A percentile compares a stretch with the other conserved stretches of the same genome.
phyloP scores from a whole-genome alignment of 768 basidiomycete genomes.

The Pleurotus ostreatus region DNA sequence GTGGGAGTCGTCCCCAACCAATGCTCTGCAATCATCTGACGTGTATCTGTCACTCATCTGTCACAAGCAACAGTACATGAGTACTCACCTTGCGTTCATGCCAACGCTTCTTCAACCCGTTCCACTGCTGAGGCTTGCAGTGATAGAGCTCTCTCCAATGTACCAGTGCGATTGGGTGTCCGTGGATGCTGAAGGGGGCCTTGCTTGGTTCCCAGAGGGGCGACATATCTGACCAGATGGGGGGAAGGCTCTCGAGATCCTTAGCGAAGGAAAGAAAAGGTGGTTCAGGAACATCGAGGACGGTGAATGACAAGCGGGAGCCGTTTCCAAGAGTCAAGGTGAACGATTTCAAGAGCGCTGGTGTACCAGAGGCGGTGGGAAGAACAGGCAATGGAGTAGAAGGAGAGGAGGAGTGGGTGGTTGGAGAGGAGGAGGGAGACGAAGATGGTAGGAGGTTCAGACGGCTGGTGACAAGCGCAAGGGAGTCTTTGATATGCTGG shows the following conservation, averaged over 20 bases:
- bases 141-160: constrained; percentile 21
- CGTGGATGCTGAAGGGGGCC: constrained; percentile 17
- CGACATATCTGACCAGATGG: constrained; percentile 24
- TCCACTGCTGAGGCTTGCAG: constrained; percentile 19
- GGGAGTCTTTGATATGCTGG: neutral
- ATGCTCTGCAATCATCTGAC: too few relatives aligned
- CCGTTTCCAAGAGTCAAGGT: neutral
- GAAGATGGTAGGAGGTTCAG: neutral
- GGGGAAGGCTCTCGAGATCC: constrained; percentile 15
- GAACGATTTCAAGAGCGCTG: neutral
- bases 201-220: constrained; percentile 15
- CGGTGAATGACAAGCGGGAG: neutral
- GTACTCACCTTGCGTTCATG: constrained; percentile 20
- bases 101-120: constrained; percentile 20
- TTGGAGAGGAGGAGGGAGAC: neutral
- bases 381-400: neutral
- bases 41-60: too few relatives aligned
- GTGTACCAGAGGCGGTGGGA: neutral
- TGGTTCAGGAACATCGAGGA: constrained; percentile 16
- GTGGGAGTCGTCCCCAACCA: too few relatives aligned
- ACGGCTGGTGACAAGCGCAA: neutral
- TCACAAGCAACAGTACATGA: too few relatives aligned
- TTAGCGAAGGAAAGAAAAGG: constrained; percentile 19
- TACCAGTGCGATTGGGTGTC: constrained; percentile 16
- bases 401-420: neutral